A percentile compares a stretch with the other conserved stretches of the same genome.
phyloP scores from a whole-genome alignment of 305 asterid genomes.

The Euphrasia arctica region DNA sequence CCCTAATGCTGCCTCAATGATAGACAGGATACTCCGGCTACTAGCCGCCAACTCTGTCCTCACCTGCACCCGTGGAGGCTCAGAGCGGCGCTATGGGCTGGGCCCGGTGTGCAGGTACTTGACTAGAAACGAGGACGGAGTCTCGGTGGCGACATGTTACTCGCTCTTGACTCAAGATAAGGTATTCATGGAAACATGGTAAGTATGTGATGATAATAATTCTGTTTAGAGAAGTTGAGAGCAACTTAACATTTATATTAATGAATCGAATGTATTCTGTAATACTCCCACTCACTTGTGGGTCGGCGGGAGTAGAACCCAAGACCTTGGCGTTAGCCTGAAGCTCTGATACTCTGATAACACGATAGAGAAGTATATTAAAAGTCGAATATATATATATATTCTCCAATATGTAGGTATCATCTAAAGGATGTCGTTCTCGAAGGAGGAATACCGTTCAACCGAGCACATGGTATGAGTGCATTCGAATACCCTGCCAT shows the following conservation, averaged over 20 bases:
- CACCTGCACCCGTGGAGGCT: conserved; percentile 10
- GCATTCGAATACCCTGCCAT: conserved; percentile 31
- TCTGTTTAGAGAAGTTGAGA: too few species aligned
- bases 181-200: conserved; percentile 15
- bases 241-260: too few species aligned
- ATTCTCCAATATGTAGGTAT: conserved; percentile 31
- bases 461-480: conserved; percentile 32
- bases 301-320: too few species aligned
- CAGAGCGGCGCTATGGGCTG: conserved; percentile 16
- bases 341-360: too few species aligned
- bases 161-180: conserved; percentile 31
- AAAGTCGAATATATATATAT: too few species aligned
- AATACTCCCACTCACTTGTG: too few species aligned
- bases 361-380: too few species aligned
- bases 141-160: conserved; percentile 29
- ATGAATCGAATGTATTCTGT: too few species aligned
- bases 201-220: not conserved
- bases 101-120: conserved; percentile 27
- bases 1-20: conserved; percentile 11
- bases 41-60: conserved; percentile 4
- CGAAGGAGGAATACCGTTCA: conserved; percentile 42
- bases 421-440: conserved; percentile 33
- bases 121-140: conserved; percentile 32
- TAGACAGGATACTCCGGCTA: conserved; percentile 22
- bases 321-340: too few species aligned